Evolutionary conservation across 129 eudicot species (phyloP), one percentile per base, ranked within the genome.

Genomic region (Lonicera japonica): DNA sequence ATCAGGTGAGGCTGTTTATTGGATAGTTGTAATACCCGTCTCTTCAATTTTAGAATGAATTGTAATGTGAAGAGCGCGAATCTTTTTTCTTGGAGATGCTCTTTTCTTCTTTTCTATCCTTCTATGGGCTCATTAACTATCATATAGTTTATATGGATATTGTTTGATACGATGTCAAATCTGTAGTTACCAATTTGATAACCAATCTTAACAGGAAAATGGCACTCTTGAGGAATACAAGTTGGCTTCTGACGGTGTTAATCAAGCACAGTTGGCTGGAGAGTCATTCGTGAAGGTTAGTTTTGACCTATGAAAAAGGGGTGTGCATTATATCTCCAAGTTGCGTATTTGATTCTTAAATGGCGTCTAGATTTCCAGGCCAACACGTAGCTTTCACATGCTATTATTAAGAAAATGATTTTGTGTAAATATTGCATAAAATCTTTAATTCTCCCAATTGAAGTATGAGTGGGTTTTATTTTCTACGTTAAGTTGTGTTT

Each of bases 201-300:
- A 63, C 43, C 34, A 9, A 11, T 64, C 45, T 76, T 64, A 52
- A 63, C 75, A 91, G 97, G 95, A 87, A 71, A 87, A 87, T 75
- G 99, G 99, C 9, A 63, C 55, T 40, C 99, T 87, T 56, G 87
- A 88, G 41, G 71, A 82, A 56, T 92, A 85, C 74, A 81, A 88
- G 64, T 76, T 92, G 60, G 95, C 91, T 76, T 61, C 88, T 16
- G 89, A 87, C 60, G 99, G 99, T 52, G 77, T 87, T 66, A 56
- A 76, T 48, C 99, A 92, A 80, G 99, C 99, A 54, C 82, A 72
- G 41, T 46, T 76, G 66, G 96, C 96, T 39, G 96, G 99, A 48
- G 85, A 92, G 46, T 38, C 67, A 36, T 92, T 88, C 70, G 76
- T 67, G 12, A 85, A 88, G 96, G 99, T 80, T 34, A 69, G 46